A percentile compares a stretch with the other conserved stretches of the same genome.
Conservation (phyloP, 2,329 filamentous ascomycete genomes). For the Trichoderma koningiopsis region DNA sequence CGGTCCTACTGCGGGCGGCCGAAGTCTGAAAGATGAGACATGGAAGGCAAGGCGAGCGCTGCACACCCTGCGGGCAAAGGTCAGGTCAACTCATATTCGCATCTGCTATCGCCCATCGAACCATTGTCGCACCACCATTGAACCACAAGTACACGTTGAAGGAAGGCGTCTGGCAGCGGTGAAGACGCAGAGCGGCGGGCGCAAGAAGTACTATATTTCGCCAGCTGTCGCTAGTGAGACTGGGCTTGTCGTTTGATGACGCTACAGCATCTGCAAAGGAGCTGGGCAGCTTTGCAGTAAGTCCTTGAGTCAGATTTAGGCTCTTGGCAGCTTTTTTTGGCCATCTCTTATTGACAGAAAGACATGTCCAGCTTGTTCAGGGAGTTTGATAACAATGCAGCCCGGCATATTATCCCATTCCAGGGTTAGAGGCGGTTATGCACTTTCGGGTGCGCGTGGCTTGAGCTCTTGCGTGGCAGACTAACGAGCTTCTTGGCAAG, state of each 20-base stretch:
- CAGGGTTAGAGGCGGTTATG: neutral
- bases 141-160: neutral
- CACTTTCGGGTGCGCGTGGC: neutral
- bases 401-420: slow-evolving; percentile 1
- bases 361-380: neutral
- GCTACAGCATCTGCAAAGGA: neutral
- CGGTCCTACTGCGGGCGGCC: slow-evolving; percentile 21
- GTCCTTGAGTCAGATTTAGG: neutral
- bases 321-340: neutral
- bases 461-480: slow-evolving; percentile 12
- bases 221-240: neutral
- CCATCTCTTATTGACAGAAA: neutral
- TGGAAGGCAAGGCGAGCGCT: neutral
- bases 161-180: neutral
- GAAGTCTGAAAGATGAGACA: neutral
- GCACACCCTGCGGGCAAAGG: neutral
- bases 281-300: neutral
- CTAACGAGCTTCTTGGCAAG: slow-evolving; percentile 6
- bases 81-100: slow-evolving; percentile 7
- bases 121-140: neutral
- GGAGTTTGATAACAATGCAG: neutral
- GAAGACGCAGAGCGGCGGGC: neutral
- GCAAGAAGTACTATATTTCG: slow-evolving; percentile 2
- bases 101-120: neutral
- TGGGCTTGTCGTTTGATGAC: neutral